Evolutionary conservation across 2,329 filamentous ascomycete species (phyloP).

Genomic region (Ceratocystis ficicola): DNA sequence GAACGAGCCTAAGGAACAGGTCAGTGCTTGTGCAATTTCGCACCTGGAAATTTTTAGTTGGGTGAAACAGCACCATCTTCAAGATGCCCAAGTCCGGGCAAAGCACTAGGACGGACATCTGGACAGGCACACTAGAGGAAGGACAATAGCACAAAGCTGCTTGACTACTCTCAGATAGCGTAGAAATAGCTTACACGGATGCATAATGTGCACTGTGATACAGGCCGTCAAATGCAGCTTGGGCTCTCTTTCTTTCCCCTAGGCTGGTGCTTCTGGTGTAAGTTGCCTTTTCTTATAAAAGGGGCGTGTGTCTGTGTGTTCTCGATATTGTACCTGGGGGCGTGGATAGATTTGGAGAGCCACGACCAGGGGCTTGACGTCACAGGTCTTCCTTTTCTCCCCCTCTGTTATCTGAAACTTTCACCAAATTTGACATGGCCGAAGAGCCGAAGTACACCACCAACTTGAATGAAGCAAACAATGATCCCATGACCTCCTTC

Average conservation of each 20-base stretch:
- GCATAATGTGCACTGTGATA: neutral
- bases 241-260: neutral
- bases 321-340: neutral
- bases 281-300: neutral
- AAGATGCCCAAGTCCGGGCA: too few species aligned
- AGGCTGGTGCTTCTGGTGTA: neutral
- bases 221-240: neutral
- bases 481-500: neutral
- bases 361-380: neutral
- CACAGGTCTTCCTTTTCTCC: neutral
- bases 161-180: neutral
- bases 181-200: neutral
- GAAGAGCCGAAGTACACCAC: neutral
- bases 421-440: neutral
- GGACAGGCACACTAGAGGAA: too few species aligned
- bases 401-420: neutral
- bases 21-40: neutral
- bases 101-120: too few species aligned
- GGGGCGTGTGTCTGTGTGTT: neutral
- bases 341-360: neutral
- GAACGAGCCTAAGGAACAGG: neutral
- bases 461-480: too few species aligned
- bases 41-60: neutral
- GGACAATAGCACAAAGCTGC: neutral
- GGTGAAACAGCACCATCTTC: neutral